Evolutionary conservation across 805 yeast species (phyloP), one percentile per base, ranked within the genome.

Genomic region (Kuraishia ogatae): DNA sequence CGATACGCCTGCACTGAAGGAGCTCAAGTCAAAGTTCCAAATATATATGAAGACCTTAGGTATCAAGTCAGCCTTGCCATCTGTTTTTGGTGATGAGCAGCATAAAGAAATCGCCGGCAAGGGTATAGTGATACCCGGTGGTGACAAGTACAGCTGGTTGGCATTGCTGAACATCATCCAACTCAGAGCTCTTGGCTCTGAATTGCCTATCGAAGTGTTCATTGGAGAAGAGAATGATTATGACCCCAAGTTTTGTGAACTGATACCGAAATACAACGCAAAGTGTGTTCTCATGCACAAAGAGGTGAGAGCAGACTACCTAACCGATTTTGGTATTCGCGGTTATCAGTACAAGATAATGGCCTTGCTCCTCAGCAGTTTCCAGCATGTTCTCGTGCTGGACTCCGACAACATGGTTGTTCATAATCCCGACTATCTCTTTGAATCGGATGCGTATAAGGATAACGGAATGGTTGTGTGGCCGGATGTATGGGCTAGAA

Each of bases 401-500:
- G 85, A 80, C 61, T 75, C 81, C 10, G 84, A 80, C 62, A 74
- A 79, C 60, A 72, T 76, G 61, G 81, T 79, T 2, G 65, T 74
- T 17, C 62, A 58, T 47, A 68, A 71, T 61, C 67, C 76, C 19
- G 82, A 80, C 53, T 68, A 69, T 53, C 69, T 84, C 48, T 79
- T 84, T 54, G 64, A 66, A 1, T 74, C 80, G 39, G 64, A 71
- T 13, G 68, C 73, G 7, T 83, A 70, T 67, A 60, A 64, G 50
- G 66, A 75, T 10, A 67, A 68, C 19, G 55, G 55, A 7, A 17
- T 84, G 54, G 70, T 83, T 10, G 56, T 82, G 8, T 84, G 89
- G 89, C 89, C 89, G 2, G 89, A 84, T 66, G 79, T 80, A 39
- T 84, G 89, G 89, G 75, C 84, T 2, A 72, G 89, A 65, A 82